Evolutionary conservation across 768 basidiomycete species (phyloP), one percentile per base, ranked within the genome.

Genomic region (Artomyces pyxidatus): DNA sequence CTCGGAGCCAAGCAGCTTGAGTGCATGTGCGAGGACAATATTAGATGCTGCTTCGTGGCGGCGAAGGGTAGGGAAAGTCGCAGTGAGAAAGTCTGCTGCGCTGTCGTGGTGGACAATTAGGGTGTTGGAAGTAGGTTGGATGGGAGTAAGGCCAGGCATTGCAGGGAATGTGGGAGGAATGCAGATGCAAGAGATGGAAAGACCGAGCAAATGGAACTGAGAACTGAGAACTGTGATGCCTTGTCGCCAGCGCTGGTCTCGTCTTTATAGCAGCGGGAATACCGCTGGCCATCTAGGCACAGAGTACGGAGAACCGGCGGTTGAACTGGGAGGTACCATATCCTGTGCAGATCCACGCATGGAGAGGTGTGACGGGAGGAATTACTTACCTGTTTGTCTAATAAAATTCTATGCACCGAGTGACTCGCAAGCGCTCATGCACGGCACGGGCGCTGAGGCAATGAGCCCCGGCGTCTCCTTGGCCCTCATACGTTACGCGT

Each of bases 1-100:
- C 47, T 74, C 72, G 22, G 63, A 61, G 27, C 60, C 62, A 47
- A 72, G 57, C 40, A 66, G 62, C 53, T 72, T 71, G 43, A 73
- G 65, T 1, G 79, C 77, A 43, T 74, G 73, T 1, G 73, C 76
- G 2, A 78, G 61, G 42, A 81, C 70, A 43, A 78, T 72, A 50
- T 80, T 79, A 19, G 76, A 65, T 2, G 74, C 73, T 22, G 64
- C 66, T 56, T 79, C 76, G 40, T 77, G 63, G 25, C 58, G 61
- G 29, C 62, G 63, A 39, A 78, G 67, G 6, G 69, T 68, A 19
- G 70, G 68, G 49, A 71, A 70, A 12, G 72, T 60, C 25, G 61
- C 62, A 3, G 65, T 54, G 25, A 78, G 66, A 51, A 76, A 75
- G 37, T 69, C 63, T 39, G 58, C 61, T 17, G 73, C 65, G 46